Evolutionary conservation across 2,329 filamentous ascomycete genomes (phyloP).

Genomic region (Amesomyces nigricolor): DNA sequence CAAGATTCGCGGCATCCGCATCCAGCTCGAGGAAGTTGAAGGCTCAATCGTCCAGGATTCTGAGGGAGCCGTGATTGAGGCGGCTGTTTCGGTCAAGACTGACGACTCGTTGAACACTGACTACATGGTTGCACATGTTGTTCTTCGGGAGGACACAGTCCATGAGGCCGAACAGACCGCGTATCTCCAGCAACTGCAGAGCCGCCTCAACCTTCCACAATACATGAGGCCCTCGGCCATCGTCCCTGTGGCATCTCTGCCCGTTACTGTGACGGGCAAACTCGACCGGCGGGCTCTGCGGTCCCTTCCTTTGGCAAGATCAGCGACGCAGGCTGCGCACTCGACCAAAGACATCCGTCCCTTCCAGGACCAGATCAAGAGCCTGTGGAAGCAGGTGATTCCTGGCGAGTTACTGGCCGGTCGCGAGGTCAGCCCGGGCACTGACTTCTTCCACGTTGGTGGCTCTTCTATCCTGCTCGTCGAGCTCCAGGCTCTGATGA

Average conservation of each 20-base stretch:
- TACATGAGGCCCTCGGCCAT: slow-evolving; percentile 34
- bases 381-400: slow-evolving; percentile 23
- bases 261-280: slow-evolving; percentile 31
- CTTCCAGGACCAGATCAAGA: slow-evolving; percentile 1
- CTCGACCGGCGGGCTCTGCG: slow-evolving; percentile 30
- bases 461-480: slow-evolving; percentile 39
- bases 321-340: not conserved
- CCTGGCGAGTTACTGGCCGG: slow-evolving; percentile 23
- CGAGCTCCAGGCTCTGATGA: slow-evolving; percentile 34
- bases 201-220: slow-evolving; percentile 27
- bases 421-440: not conserved
- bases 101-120: slow-evolving; percentile 1
- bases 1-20: slow-evolving; percentile 47
- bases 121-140: slow-evolving; percentile 29
- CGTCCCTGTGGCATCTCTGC: slow-evolving; percentile 29
- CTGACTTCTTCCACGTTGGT: slow-evolving; percentile 35
- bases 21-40: slow-evolving; percentile 36
- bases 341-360: not conserved
- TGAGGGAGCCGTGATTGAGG: slow-evolving; percentile 6
- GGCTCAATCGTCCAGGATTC: slow-evolving; percentile 17
- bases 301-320: slow-evolving; percentile 15
- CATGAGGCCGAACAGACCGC: not conserved
- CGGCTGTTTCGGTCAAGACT: slow-evolving; percentile 15
- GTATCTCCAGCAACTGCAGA: not conserved
- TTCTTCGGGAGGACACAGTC: slow-evolving; percentile 15